These are phyloP conservation scores for Trichaptum fuscoviolaceum DNA, from an alignment of 768 basidiomycete genomes.

Conservation along the genomic window DNA sequence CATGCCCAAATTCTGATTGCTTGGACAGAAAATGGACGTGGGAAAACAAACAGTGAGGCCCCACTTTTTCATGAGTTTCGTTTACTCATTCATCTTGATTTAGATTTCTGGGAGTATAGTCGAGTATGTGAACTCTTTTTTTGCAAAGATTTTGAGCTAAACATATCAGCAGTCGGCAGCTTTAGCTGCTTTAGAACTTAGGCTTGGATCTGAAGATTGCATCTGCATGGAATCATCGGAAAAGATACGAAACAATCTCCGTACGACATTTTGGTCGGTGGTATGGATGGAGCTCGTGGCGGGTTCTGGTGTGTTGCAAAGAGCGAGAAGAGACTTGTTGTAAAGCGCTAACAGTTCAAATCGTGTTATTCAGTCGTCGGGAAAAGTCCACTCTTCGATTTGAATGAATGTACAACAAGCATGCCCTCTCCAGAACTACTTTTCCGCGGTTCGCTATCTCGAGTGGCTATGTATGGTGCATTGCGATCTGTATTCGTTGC, in stretches of 20 bases:
- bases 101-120: not conserved
- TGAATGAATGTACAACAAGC: not conserved
- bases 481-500: conserved; percentile 1
- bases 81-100: not conserved
- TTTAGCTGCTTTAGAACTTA: conserved; percentile 9
- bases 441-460: not conserved
- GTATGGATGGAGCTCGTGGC: conserved; percentile 2
- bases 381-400: not conserved
- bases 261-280: conserved; percentile 6
- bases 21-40: conserved; percentile 9
- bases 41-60: not conserved
- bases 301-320: not conserved
- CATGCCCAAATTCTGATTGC: conserved; percentile 10
- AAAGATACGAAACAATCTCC: conserved; percentile 5
- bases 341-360: not conserved
- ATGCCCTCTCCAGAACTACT: not conserved
- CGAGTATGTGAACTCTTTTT: not conserved
- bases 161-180: conserved; percentile 6
- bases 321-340: not conserved
- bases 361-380: not conserved
- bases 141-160: not conserved
- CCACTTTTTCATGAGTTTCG: not conserved
- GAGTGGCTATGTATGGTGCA: conserved; percentile 1
- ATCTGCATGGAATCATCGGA: conserved; percentile 8
- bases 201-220: conserved; percentile 10